Percentiles rank a stretch among this genome's conserved stretches.
Evolutionary conservation across 495 filamentous ascomycete genomes (phyloP).

Genomic region (Tuber magnatum): DNA sequence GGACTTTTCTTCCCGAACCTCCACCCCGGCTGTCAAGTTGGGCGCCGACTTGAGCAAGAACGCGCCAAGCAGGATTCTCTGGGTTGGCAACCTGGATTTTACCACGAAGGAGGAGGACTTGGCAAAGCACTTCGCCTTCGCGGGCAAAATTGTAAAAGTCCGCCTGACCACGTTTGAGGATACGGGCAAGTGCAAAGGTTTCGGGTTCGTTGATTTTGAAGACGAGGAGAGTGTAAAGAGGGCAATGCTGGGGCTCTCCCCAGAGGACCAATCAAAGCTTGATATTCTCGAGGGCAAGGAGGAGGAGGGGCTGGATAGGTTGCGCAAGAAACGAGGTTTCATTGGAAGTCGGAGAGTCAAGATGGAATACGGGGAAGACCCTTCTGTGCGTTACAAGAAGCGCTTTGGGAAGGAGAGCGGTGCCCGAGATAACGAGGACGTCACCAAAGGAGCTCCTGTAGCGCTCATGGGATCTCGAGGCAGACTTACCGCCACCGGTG

Average conservation of each 20-base stretch:
- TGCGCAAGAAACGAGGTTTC: slow-evolving; percentile 48
- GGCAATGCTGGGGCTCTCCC: slow-evolving; percentile 70
- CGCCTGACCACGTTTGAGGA: slow-evolving; percentile 95
- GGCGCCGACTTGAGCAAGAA: slow-evolving; percentile 46
- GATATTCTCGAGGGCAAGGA: slow-evolving; percentile 55
- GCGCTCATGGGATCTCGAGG: slow-evolving; percentile 20
- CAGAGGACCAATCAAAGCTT: slow-evolving; percentile 51
- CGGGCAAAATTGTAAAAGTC: slow-evolving; percentile 68
- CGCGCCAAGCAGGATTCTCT: slow-evolving; percentile 68
- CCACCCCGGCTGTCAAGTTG: slow-evolving; percentile 42
- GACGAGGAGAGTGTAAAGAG: slow-evolving; percentile 63
- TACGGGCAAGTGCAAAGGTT: slow-evolving; percentile 94
- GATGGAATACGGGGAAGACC: slow-evolving; percentile 90
- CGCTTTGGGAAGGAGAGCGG: slow-evolving; percentile 65
- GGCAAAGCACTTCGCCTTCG: slow-evolving; percentile 68
- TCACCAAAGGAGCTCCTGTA: slow-evolving; percentile 23
- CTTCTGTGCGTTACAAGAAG: slow-evolving; percentile 79
- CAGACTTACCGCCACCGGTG: slow-evolving; percentile 31
- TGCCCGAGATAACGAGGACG: slow-evolving; percentile 36
- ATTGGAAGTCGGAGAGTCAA: slow-evolving; percentile 61
- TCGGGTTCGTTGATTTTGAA: slow-evolving; percentile 86
- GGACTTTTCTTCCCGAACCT: slow-evolving; percentile 69
- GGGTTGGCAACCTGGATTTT: slow-evolving; percentile 86
- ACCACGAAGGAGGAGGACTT: slow-evolving; percentile 75
- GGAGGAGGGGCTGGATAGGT: slow-evolving; percentile 45